phyloP scores from a whole-genome alignment of 129 eudicot species.

The Ambrosia trifida region DNA sequence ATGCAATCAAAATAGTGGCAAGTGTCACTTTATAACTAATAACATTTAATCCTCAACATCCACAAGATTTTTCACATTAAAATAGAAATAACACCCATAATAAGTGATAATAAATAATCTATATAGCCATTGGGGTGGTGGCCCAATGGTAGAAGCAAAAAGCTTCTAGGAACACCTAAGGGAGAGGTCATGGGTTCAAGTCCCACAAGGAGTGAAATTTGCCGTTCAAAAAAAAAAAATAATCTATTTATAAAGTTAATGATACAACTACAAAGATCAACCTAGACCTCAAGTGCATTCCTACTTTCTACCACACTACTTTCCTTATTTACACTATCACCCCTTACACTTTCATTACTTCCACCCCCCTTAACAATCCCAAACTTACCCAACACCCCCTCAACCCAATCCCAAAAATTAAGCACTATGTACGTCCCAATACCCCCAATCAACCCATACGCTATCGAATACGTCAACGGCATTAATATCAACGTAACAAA shows the following conservation, averaged over 20 bases:
- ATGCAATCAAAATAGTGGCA: too few species aligned
- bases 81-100: background rate
- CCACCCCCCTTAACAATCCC: slow-evolving; percentile 37
- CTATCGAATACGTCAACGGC: slow-evolving; percentile 90
- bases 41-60: background rate
- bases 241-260: background rate
- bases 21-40: too few species aligned
- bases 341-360: slow-evolving; percentile 21
- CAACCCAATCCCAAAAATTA: slow-evolving; percentile 73
- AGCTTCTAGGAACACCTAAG: too few species aligned
- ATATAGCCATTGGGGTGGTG: too few species aligned
- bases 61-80: background rate
- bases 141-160: too few species aligned
- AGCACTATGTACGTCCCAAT: slow-evolving; percentile 73
- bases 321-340: slow-evolving; percentile 16
- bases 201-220: too few species aligned
- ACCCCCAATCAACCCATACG: slow-evolving; percentile 90
- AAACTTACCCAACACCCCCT: slow-evolving; percentile 37
- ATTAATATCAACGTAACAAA: slow-evolving; percentile 32
- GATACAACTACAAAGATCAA: background rate
- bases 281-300: slow-evolving; percentile 35
- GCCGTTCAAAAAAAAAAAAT: too few species aligned
- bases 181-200: too few species aligned
- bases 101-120: background rate
- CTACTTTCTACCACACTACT: slow-evolving; percentile 30